These are phyloP conservation scores for Chlorella sp. DNA, from an alignment of 139 green algal species.

Conservation along the genomic window DNA sequence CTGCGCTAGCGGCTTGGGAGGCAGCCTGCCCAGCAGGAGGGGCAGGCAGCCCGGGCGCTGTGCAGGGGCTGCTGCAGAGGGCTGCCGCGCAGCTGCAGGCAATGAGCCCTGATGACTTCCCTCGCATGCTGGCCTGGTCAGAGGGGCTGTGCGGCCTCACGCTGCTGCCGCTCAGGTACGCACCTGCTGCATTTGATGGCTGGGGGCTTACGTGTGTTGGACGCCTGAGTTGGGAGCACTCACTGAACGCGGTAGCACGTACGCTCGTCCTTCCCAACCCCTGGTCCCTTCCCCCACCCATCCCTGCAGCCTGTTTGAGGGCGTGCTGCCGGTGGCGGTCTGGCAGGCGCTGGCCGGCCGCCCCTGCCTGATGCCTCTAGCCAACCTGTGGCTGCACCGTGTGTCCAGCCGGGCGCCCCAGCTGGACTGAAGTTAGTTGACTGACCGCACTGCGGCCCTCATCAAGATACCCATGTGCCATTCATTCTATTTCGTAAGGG, in stretches of 20 bases:
- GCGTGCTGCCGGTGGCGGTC: background rate
- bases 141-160: constrained; percentile 32
- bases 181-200: no score
- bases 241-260: no score
- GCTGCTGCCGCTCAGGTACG: constrained; percentile 37
- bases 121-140: constrained; percentile 32
- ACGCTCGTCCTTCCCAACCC: no score
- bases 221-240: no score
- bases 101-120: constrained; percentile 31
- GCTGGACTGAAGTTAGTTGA: constrained; percentile 20
- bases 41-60: background rate
- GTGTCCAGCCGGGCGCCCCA: constrained; percentile 4
- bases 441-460: no score
- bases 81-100: background rate
- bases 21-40: background rate
- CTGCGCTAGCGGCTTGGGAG: background rate
- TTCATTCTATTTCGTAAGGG: no score
- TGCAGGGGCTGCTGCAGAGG: background rate
- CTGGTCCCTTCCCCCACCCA: background rate
- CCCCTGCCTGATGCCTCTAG: constrained; percentile 30
- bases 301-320: constrained; percentile 20
- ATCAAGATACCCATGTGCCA: no score
- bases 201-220: no score
- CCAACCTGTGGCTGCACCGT: constrained; percentile 29
- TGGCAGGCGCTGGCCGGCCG: background rate